Conservation (phyloP, 192 early-diverging fungal species). For the Obelidium mucronatum region DNA sequence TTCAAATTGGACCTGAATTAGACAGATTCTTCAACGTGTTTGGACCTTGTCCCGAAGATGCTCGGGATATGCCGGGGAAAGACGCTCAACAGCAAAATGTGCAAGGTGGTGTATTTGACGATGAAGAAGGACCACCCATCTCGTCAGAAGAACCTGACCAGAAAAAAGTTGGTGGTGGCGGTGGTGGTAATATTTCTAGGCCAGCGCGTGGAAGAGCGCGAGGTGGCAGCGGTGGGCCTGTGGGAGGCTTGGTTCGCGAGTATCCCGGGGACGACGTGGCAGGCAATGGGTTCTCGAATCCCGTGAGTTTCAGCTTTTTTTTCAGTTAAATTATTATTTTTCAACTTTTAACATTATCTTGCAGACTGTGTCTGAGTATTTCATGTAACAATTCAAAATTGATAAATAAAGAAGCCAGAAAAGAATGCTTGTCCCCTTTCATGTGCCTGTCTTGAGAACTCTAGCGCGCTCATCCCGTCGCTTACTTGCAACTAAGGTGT, state of each 20-base stretch:
- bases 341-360: neutral
- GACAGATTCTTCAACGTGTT: slow-evolving; percentile 90
- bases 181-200: neutral
- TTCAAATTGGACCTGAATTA: slow-evolving; percentile 77
- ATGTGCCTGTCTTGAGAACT: too few species aligned
- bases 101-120: neutral
- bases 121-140: slow-evolving; percentile 12
- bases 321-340: neutral
- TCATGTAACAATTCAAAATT: slow-evolving; percentile 11
- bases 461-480: too few species aligned
- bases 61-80: slow-evolving; percentile 50
- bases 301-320: neutral
- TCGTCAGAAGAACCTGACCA: too few species aligned
- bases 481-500: too few species aligned
- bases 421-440: too few species aligned
- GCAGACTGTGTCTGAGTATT: slow-evolving; percentile 14
- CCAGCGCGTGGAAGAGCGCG: neutral
- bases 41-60: slow-evolving; percentile 84
- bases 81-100: neutral
- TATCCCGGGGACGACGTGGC: neutral
- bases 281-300: slow-evolving; percentile 14
- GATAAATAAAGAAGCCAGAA: too few species aligned
- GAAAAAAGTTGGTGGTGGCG: neutral
- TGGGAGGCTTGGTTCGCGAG: neutral
- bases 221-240: neutral